Conservation (phyloP, 345 rosid species). For the Rhodamnia rubescens region DNA sequence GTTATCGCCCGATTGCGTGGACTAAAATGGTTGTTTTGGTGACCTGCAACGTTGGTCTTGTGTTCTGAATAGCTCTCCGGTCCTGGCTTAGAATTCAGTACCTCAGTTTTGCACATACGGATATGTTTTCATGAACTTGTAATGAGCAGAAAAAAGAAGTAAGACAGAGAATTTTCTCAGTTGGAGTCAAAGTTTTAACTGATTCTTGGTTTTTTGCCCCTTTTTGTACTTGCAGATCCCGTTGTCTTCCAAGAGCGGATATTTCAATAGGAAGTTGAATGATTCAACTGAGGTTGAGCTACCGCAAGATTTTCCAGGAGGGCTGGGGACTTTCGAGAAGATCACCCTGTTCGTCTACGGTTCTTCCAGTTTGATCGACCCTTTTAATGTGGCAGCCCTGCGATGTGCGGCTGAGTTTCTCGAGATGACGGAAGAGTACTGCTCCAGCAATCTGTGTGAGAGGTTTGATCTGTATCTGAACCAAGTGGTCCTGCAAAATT, state of each 20-base stretch:
- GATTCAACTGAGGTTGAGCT: slow-evolving; percentile 41
- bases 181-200: not conserved
- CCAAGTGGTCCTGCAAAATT: slow-evolving; percentile 70
- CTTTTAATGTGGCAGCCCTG: slow-evolving; percentile 59
- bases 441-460: slow-evolving; percentile 50
- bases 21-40: not conserved
- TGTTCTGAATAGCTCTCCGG: not conserved
- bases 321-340: slow-evolving; percentile 66
- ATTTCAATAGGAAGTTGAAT: slow-evolving; percentile 38
- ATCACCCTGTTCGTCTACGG: slow-evolving; percentile 55
- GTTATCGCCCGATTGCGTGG: not conserved
- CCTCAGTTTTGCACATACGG: not conserved
- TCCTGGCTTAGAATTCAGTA: not conserved
- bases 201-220: not conserved
- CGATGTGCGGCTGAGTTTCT: slow-evolving; percentile 73
- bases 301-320: slow-evolving; percentile 63
- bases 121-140: not conserved
- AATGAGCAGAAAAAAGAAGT: not conserved
- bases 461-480: slow-evolving; percentile 64
- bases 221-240: slow-evolving; percentile 35
- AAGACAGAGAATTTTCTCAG: not conserved
- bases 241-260: slow-evolving; percentile 54
- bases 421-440: slow-evolving; percentile 58
- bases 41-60: not conserved
- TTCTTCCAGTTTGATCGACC: slow-evolving; percentile 51